Evolutionary conservation across 2,329 filamentous ascomycete genomes (phyloP).

Genomic region (Cryphonectria carpinicola): DNA sequence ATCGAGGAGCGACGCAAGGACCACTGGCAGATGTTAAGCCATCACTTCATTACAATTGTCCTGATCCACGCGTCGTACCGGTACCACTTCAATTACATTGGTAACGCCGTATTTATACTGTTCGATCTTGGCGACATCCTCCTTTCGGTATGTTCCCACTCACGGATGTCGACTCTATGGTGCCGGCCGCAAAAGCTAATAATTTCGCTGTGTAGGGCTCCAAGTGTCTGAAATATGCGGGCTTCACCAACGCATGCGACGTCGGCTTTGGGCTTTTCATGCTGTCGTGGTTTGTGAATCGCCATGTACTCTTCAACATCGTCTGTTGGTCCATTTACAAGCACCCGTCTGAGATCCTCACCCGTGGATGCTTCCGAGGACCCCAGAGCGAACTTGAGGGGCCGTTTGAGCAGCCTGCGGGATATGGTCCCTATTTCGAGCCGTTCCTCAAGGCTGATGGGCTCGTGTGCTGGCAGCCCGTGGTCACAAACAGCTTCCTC

Average conservation of each 20-base stretch:
- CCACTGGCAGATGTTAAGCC: constrained; percentile 92
- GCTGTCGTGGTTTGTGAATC: constrained; percentile 78
- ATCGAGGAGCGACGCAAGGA: constrained; percentile 95
- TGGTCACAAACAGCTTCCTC: constrained; percentile 78
- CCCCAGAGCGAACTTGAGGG: constrained; percentile 57
- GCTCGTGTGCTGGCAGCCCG: constrained; percentile 77
- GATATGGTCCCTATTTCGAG: constrained; percentile 67
- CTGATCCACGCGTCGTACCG: constrained; percentile 83
- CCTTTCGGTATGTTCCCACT: constrained; percentile 67
- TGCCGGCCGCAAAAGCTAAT: constrained; percentile 26
- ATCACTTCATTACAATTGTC: constrained; percentile 86
- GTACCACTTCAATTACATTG: constrained; percentile 85
- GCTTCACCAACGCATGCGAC: constrained; percentile 77
- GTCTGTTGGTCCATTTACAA: constrained; percentile 83
- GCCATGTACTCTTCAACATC: constrained; percentile 78
- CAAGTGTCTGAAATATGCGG: constrained; percentile 91
- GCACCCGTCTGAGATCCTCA: constrained; percentile 65
- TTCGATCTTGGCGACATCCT: constrained; percentile 95
- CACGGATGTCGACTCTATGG: too few relatives aligned
- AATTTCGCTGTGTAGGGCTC: constrained; percentile 62
- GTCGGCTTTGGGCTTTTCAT: constrained; percentile 84
- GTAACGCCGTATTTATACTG: constrained; percentile 83
- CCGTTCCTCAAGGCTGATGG: constrained; percentile 75
- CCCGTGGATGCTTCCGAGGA: constrained; percentile 72
- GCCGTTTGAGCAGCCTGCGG: constrained; percentile 53